Evolutionary conservation across 306 rosid genomes (phyloP).

Genomic region (Lathyrus oleraceus): DNA sequence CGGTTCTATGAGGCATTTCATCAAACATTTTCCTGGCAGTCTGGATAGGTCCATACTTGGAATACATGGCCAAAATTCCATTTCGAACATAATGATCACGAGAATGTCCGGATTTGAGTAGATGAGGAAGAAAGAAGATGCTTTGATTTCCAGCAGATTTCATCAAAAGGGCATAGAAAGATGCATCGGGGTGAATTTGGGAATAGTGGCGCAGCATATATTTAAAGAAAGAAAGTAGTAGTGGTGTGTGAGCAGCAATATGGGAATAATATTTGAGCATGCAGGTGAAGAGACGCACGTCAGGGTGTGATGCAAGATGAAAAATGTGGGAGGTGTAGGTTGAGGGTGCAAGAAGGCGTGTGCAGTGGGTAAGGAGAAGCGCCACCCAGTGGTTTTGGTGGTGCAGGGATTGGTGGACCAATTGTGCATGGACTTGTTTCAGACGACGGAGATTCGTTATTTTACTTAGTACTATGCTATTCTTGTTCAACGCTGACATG

Average conservation of each 20-base stretch:
- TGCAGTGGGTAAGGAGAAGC: constrained; percentile 54
- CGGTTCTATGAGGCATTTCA: constrained; percentile 55
- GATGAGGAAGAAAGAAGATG: constrained; percentile 50
- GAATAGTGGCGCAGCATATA: constrained; percentile 34
- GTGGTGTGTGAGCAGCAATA: constrained; percentile 29
- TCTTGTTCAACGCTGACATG: constrained; percentile 31
- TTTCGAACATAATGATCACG: constrained; percentile 53
- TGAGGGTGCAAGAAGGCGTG: constrained; percentile 56
- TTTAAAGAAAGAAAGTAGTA: constrained; percentile 45
- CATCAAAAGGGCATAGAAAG: constrained; percentile 52
- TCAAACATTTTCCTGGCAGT: constrained; percentile 56
- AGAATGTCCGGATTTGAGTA: constrained; percentile 46
- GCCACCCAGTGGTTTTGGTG: constrained; percentile 51
- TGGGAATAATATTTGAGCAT: constrained; percentile 60
- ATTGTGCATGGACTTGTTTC: constrained; percentile 57
- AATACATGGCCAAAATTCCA: constrained; percentile 48
- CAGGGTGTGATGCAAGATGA: constrained; percentile 39
- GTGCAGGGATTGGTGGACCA: constrained; percentile 49
- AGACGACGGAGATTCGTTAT: constrained; percentile 36
- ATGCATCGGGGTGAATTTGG: constrained; percentile 34
- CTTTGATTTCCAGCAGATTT: constrained; percentile 48
- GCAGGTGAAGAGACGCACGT: constrained; percentile 45
- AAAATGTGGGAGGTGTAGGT: constrained; percentile 52
- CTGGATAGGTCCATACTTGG: constrained; percentile 42
- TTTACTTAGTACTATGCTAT: constrained; percentile 32